These are phyloP conservation scores for Jackrogersella minutella DNA, from an alignment of 495 filamentous ascomycete species.

Conservation along the genomic window DNA sequence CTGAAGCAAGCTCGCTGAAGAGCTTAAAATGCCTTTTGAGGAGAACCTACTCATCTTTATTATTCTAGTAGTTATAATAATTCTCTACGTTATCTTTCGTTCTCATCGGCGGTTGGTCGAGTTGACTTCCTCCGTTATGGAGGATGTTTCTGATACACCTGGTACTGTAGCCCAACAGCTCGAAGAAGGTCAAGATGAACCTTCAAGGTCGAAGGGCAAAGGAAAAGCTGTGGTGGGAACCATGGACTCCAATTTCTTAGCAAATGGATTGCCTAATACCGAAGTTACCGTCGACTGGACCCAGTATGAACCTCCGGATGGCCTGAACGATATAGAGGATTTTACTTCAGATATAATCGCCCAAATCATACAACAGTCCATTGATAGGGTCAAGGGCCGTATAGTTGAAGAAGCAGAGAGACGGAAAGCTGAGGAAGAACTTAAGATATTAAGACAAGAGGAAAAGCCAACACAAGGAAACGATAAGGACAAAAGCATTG, in stretches of 20 bases:
- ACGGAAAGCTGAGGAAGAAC: constrained; percentile 19
- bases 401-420: constrained; percentile 40
- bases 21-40: constrained; percentile 9
- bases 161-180: background rate
- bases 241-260: background rate
- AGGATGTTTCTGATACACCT: background rate
- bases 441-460: constrained; percentile 16
- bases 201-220: constrained; percentile 33
- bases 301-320: constrained; percentile 47
- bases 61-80: background rate
- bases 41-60: background rate
- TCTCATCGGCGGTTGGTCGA: constrained; percentile 30
- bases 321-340: constrained; percentile 36
- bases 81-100: background rate
- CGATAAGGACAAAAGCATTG: constrained; percentile 3
- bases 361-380: constrained; percentile 43
- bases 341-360: constrained; percentile 40
- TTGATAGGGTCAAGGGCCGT: constrained; percentile 45
- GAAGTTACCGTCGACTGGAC: constrained; percentile 42
- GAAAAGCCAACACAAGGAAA: constrained; percentile 25
- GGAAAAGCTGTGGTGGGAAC: constrained; percentile 24
- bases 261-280: background rate
- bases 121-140: constrained; percentile 23
- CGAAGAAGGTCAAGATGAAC: background rate
- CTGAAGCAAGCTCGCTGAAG: constrained; percentile 14